Evolutionary conservation across 768 basidiomycete species (phyloP), one percentile per base, ranked within the genome.

Genomic region (Tephrocybe sp.): DNA sequence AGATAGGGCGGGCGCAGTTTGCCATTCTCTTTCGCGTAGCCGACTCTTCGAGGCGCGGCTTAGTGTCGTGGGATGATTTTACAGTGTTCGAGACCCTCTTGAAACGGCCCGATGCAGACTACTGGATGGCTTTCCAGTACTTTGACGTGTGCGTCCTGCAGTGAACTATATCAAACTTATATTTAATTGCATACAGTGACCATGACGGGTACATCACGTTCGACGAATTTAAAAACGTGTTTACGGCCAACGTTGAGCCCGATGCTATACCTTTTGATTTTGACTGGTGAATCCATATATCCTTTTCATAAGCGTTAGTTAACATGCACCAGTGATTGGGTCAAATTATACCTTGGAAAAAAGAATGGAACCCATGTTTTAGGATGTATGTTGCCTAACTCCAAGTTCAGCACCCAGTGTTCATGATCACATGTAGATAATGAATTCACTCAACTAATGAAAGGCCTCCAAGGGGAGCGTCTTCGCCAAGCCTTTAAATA

Each of bases 381-480:
- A 48, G 92, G 92, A 71, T 97, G 94, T 93, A 60, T 61, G 88
- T 76, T 5, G 22, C 37, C 16, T 32, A 9, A n/a, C 37, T 24
- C n/a, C 39, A 13, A 32, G 46, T 42, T 26, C 24, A 41, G 27
- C 1, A 39, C 16, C 45, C 27, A 19, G 34, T 36, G 49, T 44
- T 32, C 31, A 54, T 31, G 5, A 26, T 32, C 43, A 38, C 8
- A 44, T 41, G 8, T 58, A 93, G 89, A 95, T 72, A 89, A 89
- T 65, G 95, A 98, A 69, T 98, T 98, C 71, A 97, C 94, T 25
- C 95, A 98, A 71, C 73, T 98, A 52, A 97, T 99, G 92, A 98
- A 98, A 70, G 96, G 94, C 35, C 80, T 98, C 48, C 97, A 98
- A 72, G 97, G 95, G 62, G 97, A 99, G 70, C 86, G 97, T 26